Base-by-base conservation (phyloP, 441 rosid genomes). In the Jatropha multifida region DNA sequence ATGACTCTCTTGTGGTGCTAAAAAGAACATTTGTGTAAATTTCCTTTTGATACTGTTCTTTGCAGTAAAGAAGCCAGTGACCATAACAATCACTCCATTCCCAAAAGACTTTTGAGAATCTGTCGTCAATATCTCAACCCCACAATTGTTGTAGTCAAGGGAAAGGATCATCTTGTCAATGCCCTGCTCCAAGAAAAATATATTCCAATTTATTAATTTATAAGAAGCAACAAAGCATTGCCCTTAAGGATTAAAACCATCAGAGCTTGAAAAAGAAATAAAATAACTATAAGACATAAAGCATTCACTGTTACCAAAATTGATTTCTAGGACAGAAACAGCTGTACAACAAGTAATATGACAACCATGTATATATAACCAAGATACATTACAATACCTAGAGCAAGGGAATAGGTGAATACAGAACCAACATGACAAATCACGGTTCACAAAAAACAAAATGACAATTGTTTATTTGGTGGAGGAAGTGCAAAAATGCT, bases 41-140 rank as follows among this genome's bases (percentile, higher is more conserved):
- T 91, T 94, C 84, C 85, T 89, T 82, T 83, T 85, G 49, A 84
- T 85, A 70, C 81, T 77, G 70, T 96, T 96, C 65, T 84, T 90
- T 59, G 90, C 96, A 37, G 94, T 91, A 72, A 95, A 84, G 74
- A 83, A 85, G 65, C 99, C 99, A 9, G 97, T 95, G 20, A 95
- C 98, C 70, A 93, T 66, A 66, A 94, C 97, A 62, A 94, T 87
- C 78, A 96, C 96, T 68, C 98, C 98, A 74, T 83, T 85, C 82
- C 81, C 89, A 70, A 78, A 78, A 48, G 99, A 96, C 26, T 84
- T 88, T 78, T 94, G 99, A 65, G 99, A 93, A 89, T 96, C 98
- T 27, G 90, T 94, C 54, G 94, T 91, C 89, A 88, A 83, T 76
- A 94, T 96, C 87, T 96, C 95, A 15, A 90, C 90, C 1, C 83